These are phyloP conservation scores for Colletotrichum liriopes DNA, from an alignment of 2,329 filamentous ascomycete genomes.

Conservation along the genomic window DNA sequence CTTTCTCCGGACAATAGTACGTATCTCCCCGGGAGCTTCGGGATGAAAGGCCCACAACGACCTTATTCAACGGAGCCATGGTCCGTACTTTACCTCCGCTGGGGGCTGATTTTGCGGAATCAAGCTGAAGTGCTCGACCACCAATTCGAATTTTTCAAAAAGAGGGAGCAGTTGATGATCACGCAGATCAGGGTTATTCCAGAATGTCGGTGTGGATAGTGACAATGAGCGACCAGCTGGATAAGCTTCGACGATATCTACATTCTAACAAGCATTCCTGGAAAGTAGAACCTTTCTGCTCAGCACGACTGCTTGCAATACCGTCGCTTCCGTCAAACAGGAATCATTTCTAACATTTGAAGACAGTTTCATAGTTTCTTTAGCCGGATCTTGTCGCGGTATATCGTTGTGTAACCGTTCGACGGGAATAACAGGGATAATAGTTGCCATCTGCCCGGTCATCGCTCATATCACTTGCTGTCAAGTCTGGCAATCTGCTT, in stretches of 20 bases:
- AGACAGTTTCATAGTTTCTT: too few species aligned
- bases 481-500: too few species aligned
- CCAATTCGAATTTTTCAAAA: neutral
- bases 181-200: neutral
- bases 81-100: neutral
- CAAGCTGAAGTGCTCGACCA: neutral
- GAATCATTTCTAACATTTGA: too few species aligned
- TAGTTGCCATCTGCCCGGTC: neutral
- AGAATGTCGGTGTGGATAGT: neutral
- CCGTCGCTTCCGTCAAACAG: too few species aligned
- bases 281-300: too few species aligned
- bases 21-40: slow-evolving; percentile 3
- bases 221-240: neutral
- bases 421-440: neutral
- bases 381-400: neutral
- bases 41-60: slow-evolving; percentile 14
- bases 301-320: too few species aligned
- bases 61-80: slow-evolving; percentile 19
- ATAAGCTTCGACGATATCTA: too few species aligned
- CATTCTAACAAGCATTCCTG: too few species aligned
- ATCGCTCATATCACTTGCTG: neutral
- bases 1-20: neutral
- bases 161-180: neutral
- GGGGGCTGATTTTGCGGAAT: neutral
- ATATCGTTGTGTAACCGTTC: neutral